Conservation (phyloP, 2,329 filamentous ascomycete genomes). For the Fusarium newnesense region DNA sequence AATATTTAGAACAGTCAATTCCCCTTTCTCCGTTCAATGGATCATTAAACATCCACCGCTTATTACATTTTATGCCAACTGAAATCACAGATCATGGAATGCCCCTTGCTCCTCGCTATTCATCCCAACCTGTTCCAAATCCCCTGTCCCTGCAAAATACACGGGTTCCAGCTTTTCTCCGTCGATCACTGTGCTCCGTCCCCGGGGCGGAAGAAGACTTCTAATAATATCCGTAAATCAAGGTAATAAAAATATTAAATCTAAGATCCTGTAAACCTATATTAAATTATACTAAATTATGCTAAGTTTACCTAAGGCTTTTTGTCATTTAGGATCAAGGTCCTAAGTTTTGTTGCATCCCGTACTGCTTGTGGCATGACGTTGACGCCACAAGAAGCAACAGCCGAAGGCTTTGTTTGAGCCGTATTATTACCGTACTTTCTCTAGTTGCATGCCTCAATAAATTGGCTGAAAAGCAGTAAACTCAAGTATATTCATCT, state of each 20-base stretch:
- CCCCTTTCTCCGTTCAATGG: conserved; percentile 15
- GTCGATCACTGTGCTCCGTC: conserved; percentile 8
- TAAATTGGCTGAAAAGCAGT: neutral
- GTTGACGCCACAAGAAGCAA: conserved; percentile 2
- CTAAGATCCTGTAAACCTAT: too few relatives aligned
- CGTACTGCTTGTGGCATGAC: conserved; percentile 14
- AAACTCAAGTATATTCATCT: neutral
- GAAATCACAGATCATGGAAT: conserved; percentile 17
- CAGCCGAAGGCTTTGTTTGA: neutral
- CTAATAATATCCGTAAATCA: too few relatives aligned
- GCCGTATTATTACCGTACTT: neutral
- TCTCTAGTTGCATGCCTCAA: neutral
- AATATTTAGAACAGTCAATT: conserved; percentile 1
- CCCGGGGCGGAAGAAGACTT: too few relatives aligned
- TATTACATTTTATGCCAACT: conserved; percentile 39
- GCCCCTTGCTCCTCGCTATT: conserved; percentile 17
- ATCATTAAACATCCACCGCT: conserved; percentile 22
- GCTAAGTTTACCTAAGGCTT: too few relatives aligned
- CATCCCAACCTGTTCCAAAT: conserved; percentile 17
- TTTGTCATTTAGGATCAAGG: too few relatives aligned
- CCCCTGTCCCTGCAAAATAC: conserved; percentile 15
- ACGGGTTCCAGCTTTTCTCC: neutral
- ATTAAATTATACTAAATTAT: too few relatives aligned
- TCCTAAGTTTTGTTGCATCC: too few relatives aligned
- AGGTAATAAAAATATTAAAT: too few relatives aligned